phyloP scores from a whole-genome alignment of 805 yeast species.

The Saturnispora halmiae region DNA sequence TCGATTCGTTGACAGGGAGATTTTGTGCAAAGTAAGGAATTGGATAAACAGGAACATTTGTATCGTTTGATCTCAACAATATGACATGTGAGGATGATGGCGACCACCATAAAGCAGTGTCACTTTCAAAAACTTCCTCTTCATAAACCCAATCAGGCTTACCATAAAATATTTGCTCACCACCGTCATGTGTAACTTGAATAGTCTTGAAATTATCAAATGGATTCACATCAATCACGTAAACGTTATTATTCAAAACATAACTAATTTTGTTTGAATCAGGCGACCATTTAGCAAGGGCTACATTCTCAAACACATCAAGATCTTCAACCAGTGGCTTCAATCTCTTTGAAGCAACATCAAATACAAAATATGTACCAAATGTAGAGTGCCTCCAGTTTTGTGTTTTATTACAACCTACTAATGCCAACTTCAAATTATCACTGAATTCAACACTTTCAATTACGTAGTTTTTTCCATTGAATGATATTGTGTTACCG shows the following conservation, averaged over 20 bases:
- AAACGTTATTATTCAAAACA: constrained; percentile 64
- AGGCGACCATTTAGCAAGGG: constrained; percentile 67
- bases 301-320: constrained; percentile 20
- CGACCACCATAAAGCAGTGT: constrained; percentile 82
- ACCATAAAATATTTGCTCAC: constrained; percentile 66
- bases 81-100: constrained; percentile 58
- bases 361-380: constrained; percentile 54
- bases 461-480: constrained; percentile 35
- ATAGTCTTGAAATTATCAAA: constrained; percentile 21
- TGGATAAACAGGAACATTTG: constrained; percentile 61
- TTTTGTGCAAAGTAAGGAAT: constrained; percentile 66
- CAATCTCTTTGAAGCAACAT: constrained; percentile 30
- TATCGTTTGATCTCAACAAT: constrained; percentile 61
- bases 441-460: constrained; percentile 58
- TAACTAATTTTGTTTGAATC: constrained; percentile 55
- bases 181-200: constrained; percentile 65
- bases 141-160: constrained; percentile 94
- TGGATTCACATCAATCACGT: constrained; percentile 33
- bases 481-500: constrained; percentile 36
- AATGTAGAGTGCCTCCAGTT: constrained; percentile 69
- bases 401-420: constrained; percentile 52
- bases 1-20: constrained; percentile 23
- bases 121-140: constrained; percentile 72
- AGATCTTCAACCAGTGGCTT: constrained; percentile 20
- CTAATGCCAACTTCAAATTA: constrained; percentile 46